A percentile compares a stretch with the other conserved stretches of the same genome.
Evolutionary conservation across 2,329 filamentous ascomycete species (phyloP).

Genomic region (Blastomyces parvus): DNA sequence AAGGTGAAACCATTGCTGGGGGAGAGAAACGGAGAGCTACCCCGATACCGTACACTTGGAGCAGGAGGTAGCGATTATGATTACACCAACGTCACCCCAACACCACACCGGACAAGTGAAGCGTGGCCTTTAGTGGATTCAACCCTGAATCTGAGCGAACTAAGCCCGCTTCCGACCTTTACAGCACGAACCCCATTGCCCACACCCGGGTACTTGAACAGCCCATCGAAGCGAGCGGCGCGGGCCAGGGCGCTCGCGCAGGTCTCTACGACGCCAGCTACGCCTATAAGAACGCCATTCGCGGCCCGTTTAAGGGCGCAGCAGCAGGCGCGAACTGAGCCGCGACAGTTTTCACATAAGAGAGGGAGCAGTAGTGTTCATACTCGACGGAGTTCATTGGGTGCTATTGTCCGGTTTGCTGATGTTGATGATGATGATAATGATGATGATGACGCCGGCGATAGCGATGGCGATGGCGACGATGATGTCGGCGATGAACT

Average conservation of each 20-base stretch:
- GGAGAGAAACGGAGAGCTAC: neutral
- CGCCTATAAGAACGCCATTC: conserved; percentile 37
- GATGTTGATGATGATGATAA: neutral
- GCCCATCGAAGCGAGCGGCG: conserved; percentile 39
- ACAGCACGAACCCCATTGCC: conserved; percentile 30
- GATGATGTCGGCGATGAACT: conserved; percentile 1
- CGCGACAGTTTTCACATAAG: conserved; percentile 12
- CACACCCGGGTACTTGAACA: conserved; percentile 36
- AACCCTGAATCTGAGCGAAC: conserved; percentile 29
- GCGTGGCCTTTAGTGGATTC: neutral
- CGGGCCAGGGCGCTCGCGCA: conserved; percentile 34
- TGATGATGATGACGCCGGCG: neutral
- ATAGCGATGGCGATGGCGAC: neutral
- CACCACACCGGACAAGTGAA: neutral
- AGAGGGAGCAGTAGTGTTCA: conserved; percentile 19
- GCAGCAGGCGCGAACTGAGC: conserved; percentile 27
- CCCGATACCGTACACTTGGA: neutral
- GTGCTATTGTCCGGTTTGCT: conserved; percentile 15
- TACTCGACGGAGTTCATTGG: conserved; percentile 22
- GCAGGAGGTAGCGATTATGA: neutral
- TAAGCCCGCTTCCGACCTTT: conserved; percentile 25
- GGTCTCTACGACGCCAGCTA: conserved; percentile 38
- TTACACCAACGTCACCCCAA: neutral
- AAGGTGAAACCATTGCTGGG: conserved; percentile 24
- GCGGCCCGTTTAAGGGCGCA: conserved; percentile 29